Conservation (phyloP, 768 basidiomycete genomes). For the Rhodotorula graminis region DNA sequence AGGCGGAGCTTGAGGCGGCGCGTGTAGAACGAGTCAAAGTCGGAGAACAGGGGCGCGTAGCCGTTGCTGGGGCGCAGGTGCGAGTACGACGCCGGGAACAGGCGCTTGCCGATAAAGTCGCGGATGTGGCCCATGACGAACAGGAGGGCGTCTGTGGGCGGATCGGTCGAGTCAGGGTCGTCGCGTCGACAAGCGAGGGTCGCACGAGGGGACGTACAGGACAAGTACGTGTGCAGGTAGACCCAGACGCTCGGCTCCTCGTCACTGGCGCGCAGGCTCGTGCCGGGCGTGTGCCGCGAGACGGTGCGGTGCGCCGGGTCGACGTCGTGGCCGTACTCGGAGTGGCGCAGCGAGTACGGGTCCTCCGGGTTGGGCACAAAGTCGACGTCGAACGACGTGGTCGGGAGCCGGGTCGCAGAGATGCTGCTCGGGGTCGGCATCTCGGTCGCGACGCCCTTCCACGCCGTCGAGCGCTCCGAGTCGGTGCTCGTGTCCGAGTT, state of each 20-base stretch:
- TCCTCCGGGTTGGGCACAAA: constrained; percentile 26
- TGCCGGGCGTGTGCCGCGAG: constrained; percentile 45
- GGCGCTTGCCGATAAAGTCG: constrained; percentile 87
- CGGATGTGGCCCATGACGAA: constrained; percentile 87
- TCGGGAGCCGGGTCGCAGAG: constrained; percentile 25
- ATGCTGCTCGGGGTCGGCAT: constrained; percentile 36
- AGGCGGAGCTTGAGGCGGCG: constrained; percentile 88
- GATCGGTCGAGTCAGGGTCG: no score
- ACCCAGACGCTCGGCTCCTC: constrained; percentile 90
- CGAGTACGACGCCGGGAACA: constrained; percentile 63
- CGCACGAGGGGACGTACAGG: constrained; percentile 38
- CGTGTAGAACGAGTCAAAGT: constrained; percentile 99
- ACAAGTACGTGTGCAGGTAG: constrained; percentile 79
- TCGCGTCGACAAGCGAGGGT: no score
- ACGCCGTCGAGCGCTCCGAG: constrained; percentile 11
- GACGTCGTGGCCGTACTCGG: constrained; percentile 38
- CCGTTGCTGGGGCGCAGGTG: constrained; percentile 82
- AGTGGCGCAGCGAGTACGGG: constrained; percentile 30
- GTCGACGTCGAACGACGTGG: constrained; percentile 35
- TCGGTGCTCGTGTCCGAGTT: neutral
- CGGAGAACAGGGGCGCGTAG: constrained; percentile 91
- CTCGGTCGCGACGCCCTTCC: constrained; percentile 29
- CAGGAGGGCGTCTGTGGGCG: constrained; percentile 75
- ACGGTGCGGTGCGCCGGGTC: constrained; percentile 34
- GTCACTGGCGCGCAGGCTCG: constrained; percentile 50